Evolutionary conservation across 2,329 filamentous ascomycete genomes (phyloP).

Genomic region (Aurifilum marmelostoma): DNA sequence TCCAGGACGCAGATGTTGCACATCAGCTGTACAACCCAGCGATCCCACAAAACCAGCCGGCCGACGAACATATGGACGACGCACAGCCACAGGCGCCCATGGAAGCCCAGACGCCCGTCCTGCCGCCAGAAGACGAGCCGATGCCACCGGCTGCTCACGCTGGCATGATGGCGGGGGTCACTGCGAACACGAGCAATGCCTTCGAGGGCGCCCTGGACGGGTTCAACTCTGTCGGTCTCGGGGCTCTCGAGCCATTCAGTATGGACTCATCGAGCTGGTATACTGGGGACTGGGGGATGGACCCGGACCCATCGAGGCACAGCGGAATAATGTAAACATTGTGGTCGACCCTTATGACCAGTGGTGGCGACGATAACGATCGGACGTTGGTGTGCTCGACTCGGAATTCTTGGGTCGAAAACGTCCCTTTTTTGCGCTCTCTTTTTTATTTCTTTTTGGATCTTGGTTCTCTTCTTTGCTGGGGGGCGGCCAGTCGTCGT

Average conservation of each 20-base stretch:
- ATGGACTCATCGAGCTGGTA: conserved; percentile 32
- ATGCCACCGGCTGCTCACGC: conserved; percentile 23
- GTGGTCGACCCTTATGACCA: neutral
- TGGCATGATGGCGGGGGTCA: conserved; percentile 28
- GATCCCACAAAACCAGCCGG: conserved; percentile 25
- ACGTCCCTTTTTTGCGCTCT: neutral
- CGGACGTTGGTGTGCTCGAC: neutral
- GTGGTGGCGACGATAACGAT: neutral
- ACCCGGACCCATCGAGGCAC: conserved; percentile 22
- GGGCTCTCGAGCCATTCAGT: conserved; percentile 33
- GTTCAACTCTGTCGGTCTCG: conserved; percentile 37
- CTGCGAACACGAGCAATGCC: conserved; percentile 38
- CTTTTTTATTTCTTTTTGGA: neutral
- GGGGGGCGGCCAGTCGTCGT: neutral
- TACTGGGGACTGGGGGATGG: conserved; percentile 27
- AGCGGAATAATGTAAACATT: conserved; percentile 22
- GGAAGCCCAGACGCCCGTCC: conserved; percentile 22
- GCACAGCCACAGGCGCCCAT: conserved; percentile 26
- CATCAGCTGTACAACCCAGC: conserved; percentile 29
- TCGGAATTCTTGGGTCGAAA: neutral
- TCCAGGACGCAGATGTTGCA: conserved; percentile 29
- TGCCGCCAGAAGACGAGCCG: conserved; percentile 28
- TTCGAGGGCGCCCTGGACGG: conserved; percentile 41
- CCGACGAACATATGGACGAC: conserved; percentile 31
- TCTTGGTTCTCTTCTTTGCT: neutral